phyloP scores from a whole-genome alignment of 2,329 filamentous ascomycete species.

The Calycina herbarum region DNA sequence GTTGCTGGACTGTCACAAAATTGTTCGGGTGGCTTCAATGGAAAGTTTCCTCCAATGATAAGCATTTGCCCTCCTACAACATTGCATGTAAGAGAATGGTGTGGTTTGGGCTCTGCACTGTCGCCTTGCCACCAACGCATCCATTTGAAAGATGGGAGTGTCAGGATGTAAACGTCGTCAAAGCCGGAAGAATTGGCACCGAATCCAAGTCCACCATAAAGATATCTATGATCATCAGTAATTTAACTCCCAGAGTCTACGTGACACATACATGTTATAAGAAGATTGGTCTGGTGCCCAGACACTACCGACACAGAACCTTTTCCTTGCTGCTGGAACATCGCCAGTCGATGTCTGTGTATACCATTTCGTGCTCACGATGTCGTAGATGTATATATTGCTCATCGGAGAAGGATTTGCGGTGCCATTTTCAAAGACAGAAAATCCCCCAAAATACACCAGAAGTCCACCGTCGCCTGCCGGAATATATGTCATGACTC shows the following conservation, averaged over 20 bases:
- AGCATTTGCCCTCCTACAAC: conserved; percentile 61
- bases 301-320: conserved; percentile 61
- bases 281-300: conserved; percentile 60
- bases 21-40: conserved; percentile 40
- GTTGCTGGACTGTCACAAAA: conserved; percentile 47
- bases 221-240: conserved; percentile 46
- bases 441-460: conserved; percentile 61
- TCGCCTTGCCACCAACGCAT: conserved; percentile 48
- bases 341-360: conserved; percentile 55
- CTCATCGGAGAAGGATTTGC: conserved; percentile 47
- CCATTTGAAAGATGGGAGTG: conserved; percentile 64
- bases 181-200: conserved; percentile 50
- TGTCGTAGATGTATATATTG: conserved; percentile 60
- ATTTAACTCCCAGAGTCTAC: background rate
- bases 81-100: conserved; percentile 59
- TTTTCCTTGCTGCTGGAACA: conserved; percentile 52
- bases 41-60: conserved; percentile 61
- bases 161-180: conserved; percentile 63
- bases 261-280: conserved; percentile 59
- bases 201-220: conserved; percentile 60
- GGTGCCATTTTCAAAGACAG: conserved; percentile 47
- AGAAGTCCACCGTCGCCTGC: conserved; percentile 59
- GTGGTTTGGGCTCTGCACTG: conserved; percentile 43
- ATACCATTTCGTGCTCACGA: conserved; percentile 60
- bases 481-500: conserved; percentile 59